Conservation (phyloP, 805 yeast genomes). For the Myxozyma melibiosi region DNA sequence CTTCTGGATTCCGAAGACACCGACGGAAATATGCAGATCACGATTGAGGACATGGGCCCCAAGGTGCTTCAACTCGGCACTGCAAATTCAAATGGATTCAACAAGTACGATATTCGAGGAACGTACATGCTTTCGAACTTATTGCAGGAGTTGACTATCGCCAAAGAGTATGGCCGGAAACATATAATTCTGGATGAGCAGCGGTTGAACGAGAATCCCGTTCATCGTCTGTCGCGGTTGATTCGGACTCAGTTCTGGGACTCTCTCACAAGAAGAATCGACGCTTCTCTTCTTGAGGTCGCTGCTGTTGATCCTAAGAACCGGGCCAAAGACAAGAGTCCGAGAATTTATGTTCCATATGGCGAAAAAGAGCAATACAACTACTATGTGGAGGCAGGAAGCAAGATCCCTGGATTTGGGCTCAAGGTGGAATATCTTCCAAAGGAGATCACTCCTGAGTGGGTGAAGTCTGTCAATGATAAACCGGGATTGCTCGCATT, state of each 20-base stretch:
- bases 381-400: constrained; percentile 60
- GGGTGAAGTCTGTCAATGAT: constrained; percentile 71
- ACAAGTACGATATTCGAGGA: constrained; percentile 73
- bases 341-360: constrained; percentile 77
- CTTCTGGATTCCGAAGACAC: constrained; percentile 79
- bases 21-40: constrained; percentile 79
- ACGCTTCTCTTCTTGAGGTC: constrained; percentile 58
- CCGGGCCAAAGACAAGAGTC: constrained; percentile 61
- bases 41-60: constrained; percentile 83
- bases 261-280: constrained; percentile 69
- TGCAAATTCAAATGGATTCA: constrained; percentile 79
- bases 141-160: constrained; percentile 85
- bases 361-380: constrained; percentile 70
- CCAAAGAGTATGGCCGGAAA: constrained; percentile 75
- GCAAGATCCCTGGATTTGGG: constrained; percentile 55
- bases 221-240: constrained; percentile 68
- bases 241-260: constrained; percentile 82
- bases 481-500: constrained; percentile 86
- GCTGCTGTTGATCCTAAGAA: constrained; percentile 83
- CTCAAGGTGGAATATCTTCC: constrained; percentile 82
- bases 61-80: constrained; percentile 80
- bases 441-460: constrained; percentile 70
- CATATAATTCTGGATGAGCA: constrained; percentile 81
- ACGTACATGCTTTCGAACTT: constrained; percentile 87
- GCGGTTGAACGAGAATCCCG: constrained; percentile 85